Evolutionary conservation across 129 eudicot species (phyloP), one percentile per base, ranked within the genome.

Genomic region (Scalesia atractyloides): DNA sequence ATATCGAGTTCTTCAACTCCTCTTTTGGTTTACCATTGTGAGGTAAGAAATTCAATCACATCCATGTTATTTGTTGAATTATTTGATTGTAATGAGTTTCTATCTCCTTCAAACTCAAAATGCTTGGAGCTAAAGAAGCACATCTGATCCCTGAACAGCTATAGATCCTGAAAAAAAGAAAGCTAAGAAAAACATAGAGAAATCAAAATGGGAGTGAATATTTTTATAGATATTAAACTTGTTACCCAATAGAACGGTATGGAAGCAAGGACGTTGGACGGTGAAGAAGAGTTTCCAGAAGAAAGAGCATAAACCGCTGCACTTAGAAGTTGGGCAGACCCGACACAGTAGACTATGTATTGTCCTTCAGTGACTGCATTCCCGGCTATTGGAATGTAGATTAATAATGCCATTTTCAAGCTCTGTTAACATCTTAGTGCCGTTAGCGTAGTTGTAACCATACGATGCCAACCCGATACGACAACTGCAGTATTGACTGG

Each of bases 11-110:
- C 68, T 74, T 86, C 58, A 84, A 33, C 8, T 41, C 64, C 2
- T 90, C 84, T 78, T 89, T 92, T 5, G 96, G 96, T n/a, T n/a
- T n/a, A n/a, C n/a, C n/a, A 80, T 89, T 89, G 96, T 8, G 96
- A 89, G 14, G 92, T 86, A 22, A 89, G 90, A 30, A 89, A 80
- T 73, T 89, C 96, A 26, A 89, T 79, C 37, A 80, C 57, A 70
- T 87, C 82, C 49, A 7, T 19, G 3, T 20, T 34, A 4, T 9
- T 22, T 20, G 70, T 43, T 5, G 72, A 18, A 16, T 64, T 56
- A 48, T 79, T 69, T 12, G 83, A 79, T n/a, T 77, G 81, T 67
- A 70, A 49, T 41, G 9, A 3, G 1, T 54, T 58, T 50, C 87
- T 69, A 51, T 88, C 86, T 20, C 90, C 94, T 18, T 52, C 11